A percentile compares a stretch with the other conserved stretches of the same genome.
Evolutionary conservation across 179 eudicot species (phyloP).

Genomic region (Spinacia oleracea): DNA sequence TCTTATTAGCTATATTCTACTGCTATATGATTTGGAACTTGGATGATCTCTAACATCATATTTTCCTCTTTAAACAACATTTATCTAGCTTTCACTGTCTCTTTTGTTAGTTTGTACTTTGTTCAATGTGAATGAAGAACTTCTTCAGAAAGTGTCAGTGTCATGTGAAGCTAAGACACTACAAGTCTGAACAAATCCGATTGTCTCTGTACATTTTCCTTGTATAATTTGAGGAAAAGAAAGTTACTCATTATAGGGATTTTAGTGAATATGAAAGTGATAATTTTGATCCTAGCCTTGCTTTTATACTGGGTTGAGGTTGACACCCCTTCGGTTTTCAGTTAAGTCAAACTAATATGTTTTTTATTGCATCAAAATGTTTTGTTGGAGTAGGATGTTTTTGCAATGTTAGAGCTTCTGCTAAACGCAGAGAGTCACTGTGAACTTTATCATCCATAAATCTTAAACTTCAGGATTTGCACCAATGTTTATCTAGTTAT

Average conservation of each 20-base stretch:
- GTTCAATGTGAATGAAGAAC: neutral
- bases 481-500: neutral
- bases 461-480: neutral
- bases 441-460: neutral
- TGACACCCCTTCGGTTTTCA: neutral
- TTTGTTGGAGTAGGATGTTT: neutral
- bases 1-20: constrained; percentile 2
- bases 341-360: neutral
- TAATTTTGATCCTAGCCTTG: neutral
- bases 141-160: neutral
- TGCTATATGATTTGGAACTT: neutral
- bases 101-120: neutral
- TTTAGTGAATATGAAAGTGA: neutral
- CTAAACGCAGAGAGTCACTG: neutral
- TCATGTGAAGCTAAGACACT: neutral
- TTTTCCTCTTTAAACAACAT: neutral
- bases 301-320: neutral
- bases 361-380: neutral
- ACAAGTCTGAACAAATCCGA: neutral
- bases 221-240: neutral
- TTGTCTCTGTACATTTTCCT: neutral
- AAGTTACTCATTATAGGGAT: neutral
- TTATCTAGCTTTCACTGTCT: constrained; percentile 11
- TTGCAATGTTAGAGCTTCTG: neutral
- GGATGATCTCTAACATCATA: neutral